Conservation (phyloP, 208 protist species). For the Leptomonas seymouri region DNA sequence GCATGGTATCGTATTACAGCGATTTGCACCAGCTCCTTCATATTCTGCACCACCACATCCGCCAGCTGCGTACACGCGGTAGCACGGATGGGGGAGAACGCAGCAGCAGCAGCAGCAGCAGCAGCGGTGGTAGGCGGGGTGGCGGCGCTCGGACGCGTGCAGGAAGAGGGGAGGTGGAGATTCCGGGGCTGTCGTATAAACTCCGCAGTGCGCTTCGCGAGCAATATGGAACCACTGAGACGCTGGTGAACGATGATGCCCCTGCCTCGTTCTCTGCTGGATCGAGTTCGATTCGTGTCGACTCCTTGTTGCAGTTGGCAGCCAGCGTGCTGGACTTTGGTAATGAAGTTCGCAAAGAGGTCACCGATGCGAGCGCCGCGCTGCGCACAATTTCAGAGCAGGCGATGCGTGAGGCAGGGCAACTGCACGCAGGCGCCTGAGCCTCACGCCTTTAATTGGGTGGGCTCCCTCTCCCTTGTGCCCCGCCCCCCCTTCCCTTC, state of each 20-base stretch:
- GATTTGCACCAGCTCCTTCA: slow-evolving; percentile 70
- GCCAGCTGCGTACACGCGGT: slow-evolving; percentile 7
- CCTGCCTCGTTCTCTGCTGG: neutral
- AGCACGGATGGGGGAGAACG: neutral
- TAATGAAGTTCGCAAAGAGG: slow-evolving; percentile 60
- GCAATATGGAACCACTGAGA: slow-evolving; percentile 31
- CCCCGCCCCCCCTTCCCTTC: no score
- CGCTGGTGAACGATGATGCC: neutral
- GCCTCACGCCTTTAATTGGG: no score
- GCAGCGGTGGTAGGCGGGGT: neutral
- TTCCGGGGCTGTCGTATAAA: neutral
- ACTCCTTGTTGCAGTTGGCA: slow-evolving; percentile 57
- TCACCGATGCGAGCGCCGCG: slow-evolving; percentile 42
- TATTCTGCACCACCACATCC: slow-evolving; percentile 48
- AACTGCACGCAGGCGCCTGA: neutral
- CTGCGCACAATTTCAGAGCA: slow-evolving; percentile 40
- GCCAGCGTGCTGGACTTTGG: slow-evolving; percentile 80
- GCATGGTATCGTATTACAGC: slow-evolving; percentile 53
- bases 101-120: slow-evolving; percentile 8
- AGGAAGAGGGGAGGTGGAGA: neutral
- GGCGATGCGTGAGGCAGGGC: slow-evolving; percentile 31
- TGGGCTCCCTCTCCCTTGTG: no score
- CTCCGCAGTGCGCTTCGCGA: slow-evolving; percentile 2
- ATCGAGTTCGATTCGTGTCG: neutral
- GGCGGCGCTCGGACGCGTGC: neutral